Evolutionary conservation across 345 rosid species (phyloP), one percentile per base, ranked within the genome.

Genomic region (Cochlearia excelsa): DNA sequence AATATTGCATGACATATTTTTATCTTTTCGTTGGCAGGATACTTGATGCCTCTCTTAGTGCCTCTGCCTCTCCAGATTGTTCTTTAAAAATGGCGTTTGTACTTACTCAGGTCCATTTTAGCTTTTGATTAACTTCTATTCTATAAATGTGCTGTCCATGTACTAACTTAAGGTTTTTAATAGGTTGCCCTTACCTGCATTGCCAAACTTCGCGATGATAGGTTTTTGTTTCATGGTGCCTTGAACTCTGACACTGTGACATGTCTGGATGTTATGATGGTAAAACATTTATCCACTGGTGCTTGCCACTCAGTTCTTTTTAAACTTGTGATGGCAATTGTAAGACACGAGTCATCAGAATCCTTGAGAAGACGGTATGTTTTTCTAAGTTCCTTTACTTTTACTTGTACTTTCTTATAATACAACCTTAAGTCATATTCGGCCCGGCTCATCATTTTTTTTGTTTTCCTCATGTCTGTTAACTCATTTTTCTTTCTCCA

Each of bases 121-220:
- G 63, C 53, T 52, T 55, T 61, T 28, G 48, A 31, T 30, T 59
- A 28, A 11, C 16, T 41, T 45, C 6, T 47, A 28, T 23, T 28
- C 10, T 48, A 4, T 48, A 26, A 35, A 29, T 56, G 39, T 60
- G 28, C 8, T 7, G 31, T 38, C 48, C 33, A 28, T 49, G 54
- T 68, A 10, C 52, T 61, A 62, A 44, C 48, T 59, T 38, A 39
- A 55, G 51, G 61, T 69, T 60, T 16, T 63, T 68, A 64, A 35
- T 68, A 87, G 98, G 98, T 92, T 74, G 87, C 93, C n/a, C 91
- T 92, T 66, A 92, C 96, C 63, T 92, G 90, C 77, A 88, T 92
- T 86, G 98, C 97, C 53, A 86, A 92, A 60, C 78, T 88, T 34
- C 87, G 95, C 6, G 98, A 92, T 77, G 95, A 92, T 72, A 86